Evolutionary conservation across 768 basidiomycete species (phyloP).

Genomic region (Imleria badia): DNA sequence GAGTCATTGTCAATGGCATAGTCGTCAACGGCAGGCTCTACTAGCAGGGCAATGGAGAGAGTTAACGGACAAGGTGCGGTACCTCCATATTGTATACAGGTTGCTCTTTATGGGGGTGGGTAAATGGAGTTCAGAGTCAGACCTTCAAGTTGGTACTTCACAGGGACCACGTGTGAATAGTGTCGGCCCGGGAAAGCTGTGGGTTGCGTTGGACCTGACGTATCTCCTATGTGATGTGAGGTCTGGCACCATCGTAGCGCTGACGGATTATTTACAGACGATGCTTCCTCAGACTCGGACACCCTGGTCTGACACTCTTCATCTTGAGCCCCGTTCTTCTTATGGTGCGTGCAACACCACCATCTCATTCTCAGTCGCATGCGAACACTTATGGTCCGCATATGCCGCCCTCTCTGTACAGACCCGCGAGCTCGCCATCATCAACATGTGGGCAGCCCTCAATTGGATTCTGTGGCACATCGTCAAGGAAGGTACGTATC

Average conservation of each 20-base stretch:
- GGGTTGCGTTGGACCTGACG: slow-evolving; percentile 59
- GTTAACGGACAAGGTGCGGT: no score
- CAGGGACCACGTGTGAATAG: no score
- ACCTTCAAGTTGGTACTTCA: no score
- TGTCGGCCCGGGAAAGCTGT: no score
- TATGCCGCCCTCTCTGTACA: slow-evolving; percentile 74
- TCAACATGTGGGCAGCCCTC: slow-evolving; percentile 77
- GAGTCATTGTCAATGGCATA: no score
- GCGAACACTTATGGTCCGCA: slow-evolving; percentile 56
- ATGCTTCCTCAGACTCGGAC: slow-evolving; percentile 56
- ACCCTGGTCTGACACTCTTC: slow-evolving; percentile 61
- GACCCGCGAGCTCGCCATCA: slow-evolving; percentile 76
- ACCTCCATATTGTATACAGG: no score
- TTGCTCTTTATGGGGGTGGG: no score
- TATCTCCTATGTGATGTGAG: slow-evolving; percentile 69
- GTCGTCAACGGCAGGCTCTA: no score
- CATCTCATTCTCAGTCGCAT: background rate
- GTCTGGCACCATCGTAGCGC: background rate
- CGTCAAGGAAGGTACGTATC: slow-evolving; percentile 69
- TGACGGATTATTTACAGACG: slow-evolving; percentile 42
- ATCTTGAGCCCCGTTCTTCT: slow-evolving; percentile 70
- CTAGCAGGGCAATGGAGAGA: no score
- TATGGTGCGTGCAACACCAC: slow-evolving; percentile 48
- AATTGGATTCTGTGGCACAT: slow-evolving; percentile 68
- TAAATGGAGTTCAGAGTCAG: no score